Conservation (phyloP, 345 rosid genomes). For the Crucihimalaya himalaica region DNA sequence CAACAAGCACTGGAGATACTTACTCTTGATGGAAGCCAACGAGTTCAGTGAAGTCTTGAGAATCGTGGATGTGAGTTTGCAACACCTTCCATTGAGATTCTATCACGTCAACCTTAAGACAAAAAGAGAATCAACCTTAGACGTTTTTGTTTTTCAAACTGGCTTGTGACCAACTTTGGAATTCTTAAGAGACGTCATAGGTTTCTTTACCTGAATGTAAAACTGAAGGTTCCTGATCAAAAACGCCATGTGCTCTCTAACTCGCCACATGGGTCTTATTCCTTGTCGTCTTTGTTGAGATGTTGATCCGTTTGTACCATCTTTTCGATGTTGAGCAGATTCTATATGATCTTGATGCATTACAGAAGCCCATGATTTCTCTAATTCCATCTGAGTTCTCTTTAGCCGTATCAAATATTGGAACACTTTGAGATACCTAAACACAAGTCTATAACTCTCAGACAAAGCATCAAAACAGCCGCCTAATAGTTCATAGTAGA, state of each 20-base stretch:
- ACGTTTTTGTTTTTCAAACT: constrained; percentile 2
- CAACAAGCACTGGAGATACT: constrained; percentile 29
- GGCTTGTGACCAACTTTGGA: constrained; percentile 18
- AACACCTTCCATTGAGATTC: constrained; percentile 99
- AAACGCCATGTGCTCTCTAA: constrained; percentile 98
- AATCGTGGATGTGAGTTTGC: constrained; percentile 80
- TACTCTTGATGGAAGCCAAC: constrained; percentile 98
- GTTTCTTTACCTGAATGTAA: constrained; percentile 76
- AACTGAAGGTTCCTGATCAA: constrained; percentile 95
- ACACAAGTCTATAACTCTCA: constrained; percentile 32
- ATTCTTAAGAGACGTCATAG: neutral
- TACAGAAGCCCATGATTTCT: constrained; percentile 97
- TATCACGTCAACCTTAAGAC: constrained; percentile 83
- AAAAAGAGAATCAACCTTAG: constrained; percentile 16
- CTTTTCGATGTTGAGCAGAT: constrained; percentile 70
- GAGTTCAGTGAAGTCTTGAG: constrained; percentile 91
- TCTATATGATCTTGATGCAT: constrained; percentile 95
- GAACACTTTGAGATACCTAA: constrained; percentile 85
- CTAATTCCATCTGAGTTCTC: constrained; percentile 95
- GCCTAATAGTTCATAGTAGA: constrained; percentile 15
- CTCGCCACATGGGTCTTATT: constrained; percentile 89
- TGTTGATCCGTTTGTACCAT: constrained; percentile 49
- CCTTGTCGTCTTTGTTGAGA: constrained; percentile 78
- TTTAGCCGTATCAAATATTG: constrained; percentile 88
- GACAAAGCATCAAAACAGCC: constrained; percentile 19